Percentiles rank a stretch among this genome's conserved stretches.
Evolutionary conservation across 441 rosid species (phyloP).

Genomic region (Brassica balearica): DNA sequence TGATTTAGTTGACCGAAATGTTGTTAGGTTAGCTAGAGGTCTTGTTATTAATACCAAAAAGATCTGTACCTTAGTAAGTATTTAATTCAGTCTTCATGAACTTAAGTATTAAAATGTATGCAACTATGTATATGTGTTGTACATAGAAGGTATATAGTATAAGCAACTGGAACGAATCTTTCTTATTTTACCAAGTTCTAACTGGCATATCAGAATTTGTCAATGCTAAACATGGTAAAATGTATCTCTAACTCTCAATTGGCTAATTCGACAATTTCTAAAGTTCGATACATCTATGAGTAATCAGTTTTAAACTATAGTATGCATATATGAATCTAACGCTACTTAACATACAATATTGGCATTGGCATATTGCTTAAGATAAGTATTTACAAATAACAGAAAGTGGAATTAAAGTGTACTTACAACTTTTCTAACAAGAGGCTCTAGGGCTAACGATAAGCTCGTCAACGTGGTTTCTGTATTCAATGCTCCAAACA

Average conservation of each 20-base stretch:
- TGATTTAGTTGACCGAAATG: constrained; percentile 19
- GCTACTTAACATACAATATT: constrained; percentile 14
- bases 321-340: constrained; percentile 18
- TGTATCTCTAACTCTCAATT: not conserved
- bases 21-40: constrained; percentile 33
- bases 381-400: not conserved
- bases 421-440: constrained; percentile 75
- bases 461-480: constrained; percentile 46
- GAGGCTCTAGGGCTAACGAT: constrained; percentile 62
- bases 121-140: constrained; percentile 14
- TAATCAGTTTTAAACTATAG: not conserved
- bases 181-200: constrained; percentile 27
- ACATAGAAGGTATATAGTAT: constrained; percentile 17
- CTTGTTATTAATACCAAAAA: constrained; percentile 15
- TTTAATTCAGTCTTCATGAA: constrained; percentile 1
- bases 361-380: not conserved
- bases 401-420: not conserved
- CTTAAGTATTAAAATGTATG: not conserved
- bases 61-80: constrained; percentile 5
- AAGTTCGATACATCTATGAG: not conserved
- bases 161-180: constrained; percentile 28
- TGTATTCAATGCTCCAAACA: constrained; percentile 53
- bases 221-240: constrained; percentile 21
- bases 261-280: not conserved
- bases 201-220: constrained; percentile 27